phyloP scores from a whole-genome alignment of 1,284 basidiomycete genomes.

The Ceratobasidium sp. region DNA sequence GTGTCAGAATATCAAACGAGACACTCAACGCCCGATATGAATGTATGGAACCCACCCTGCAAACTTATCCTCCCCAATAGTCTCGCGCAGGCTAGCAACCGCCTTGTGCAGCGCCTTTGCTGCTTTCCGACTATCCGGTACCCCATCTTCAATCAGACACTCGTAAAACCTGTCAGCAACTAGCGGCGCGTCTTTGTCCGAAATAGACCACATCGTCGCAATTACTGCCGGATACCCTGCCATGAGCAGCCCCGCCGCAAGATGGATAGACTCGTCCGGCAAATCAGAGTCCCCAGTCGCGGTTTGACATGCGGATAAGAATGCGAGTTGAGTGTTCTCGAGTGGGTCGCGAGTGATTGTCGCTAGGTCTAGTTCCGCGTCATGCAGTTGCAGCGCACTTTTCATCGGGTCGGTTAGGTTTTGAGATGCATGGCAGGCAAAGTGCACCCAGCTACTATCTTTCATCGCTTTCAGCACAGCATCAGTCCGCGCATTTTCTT shows the following conservation, averaged over 20 bases:
- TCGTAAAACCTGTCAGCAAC: background rate
- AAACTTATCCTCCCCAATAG: background rate
- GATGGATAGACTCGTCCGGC: background rate
- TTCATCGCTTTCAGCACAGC: no score
- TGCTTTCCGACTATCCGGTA: background rate
- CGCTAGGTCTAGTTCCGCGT: no score
- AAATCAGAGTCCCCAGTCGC: background rate
- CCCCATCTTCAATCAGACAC: background rate
- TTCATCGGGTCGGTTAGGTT: no score
- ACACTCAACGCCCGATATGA: conserved; percentile 6
- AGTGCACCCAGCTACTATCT: no score
- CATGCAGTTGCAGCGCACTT: no score
- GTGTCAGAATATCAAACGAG: no score
- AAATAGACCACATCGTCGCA: background rate
- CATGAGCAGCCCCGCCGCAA: background rate
- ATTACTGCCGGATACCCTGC: background rate
- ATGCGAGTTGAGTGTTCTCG: no score
- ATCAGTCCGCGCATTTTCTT: background rate
- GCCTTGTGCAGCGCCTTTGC: background rate
- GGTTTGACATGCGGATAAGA: background rate
- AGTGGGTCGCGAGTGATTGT: no score
- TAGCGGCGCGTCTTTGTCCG: no score
- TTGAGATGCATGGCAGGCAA: no score
- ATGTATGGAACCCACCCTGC: background rate
- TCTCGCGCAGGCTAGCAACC: background rate